A percentile compares a stretch with the other conserved stretches of the same genome.
These are phyloP conservation scores for Passalora sequoiae DNA, from an alignment of 2,329 filamentous ascomycete genomes.

Conservation along the genomic window DNA sequence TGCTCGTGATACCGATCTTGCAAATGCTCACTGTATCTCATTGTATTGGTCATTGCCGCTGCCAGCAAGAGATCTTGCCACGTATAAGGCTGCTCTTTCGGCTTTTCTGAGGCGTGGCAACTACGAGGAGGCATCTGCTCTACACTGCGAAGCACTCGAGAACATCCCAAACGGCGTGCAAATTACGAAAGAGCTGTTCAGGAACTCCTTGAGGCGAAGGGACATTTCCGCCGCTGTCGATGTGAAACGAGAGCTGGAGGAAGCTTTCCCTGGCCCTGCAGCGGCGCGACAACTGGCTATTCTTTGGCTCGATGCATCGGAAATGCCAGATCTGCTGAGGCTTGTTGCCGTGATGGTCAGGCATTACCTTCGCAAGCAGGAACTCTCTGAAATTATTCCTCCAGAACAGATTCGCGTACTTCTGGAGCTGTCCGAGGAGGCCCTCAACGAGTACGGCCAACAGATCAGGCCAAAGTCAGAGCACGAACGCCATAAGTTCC, in stretches of 20 bases:
- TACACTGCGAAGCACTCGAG: conserved; percentile 28
- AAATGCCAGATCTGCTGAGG: conserved; percentile 17
- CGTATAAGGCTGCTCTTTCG: conserved; percentile 22
- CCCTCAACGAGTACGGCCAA: not conserved
- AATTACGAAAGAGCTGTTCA: conserved; percentile 21
- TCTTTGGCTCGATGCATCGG: conserved; percentile 25
- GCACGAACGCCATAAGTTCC: no score
- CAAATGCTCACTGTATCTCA: conserved; percentile 20
- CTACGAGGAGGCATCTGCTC: conserved; percentile 12
- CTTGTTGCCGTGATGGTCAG: conserved; percentile 12
- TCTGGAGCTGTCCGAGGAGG: conserved; percentile 5
- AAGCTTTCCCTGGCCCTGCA: not conserved
- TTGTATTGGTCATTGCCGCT: conserved; percentile 26
- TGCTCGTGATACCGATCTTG: conserved; percentile 12
- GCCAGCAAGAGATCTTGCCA: conserved; percentile 14
- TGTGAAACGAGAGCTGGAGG: conserved; percentile 14
- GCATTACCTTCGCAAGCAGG: conserved; percentile 1
- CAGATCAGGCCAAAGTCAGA: no score
- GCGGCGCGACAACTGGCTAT: conserved; percentile 8
- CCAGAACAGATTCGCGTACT: not conserved
- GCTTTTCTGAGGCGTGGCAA: conserved; percentile 18
- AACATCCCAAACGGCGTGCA: conserved; percentile 23
- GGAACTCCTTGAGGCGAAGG: conserved; percentile 14
- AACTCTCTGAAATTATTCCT: not conserved
- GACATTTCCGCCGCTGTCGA: conserved; percentile 18